These are phyloP conservation scores for Piper longum DNA, from an alignment of 164 flowering plant genomes.

Conservation along the genomic window DNA sequence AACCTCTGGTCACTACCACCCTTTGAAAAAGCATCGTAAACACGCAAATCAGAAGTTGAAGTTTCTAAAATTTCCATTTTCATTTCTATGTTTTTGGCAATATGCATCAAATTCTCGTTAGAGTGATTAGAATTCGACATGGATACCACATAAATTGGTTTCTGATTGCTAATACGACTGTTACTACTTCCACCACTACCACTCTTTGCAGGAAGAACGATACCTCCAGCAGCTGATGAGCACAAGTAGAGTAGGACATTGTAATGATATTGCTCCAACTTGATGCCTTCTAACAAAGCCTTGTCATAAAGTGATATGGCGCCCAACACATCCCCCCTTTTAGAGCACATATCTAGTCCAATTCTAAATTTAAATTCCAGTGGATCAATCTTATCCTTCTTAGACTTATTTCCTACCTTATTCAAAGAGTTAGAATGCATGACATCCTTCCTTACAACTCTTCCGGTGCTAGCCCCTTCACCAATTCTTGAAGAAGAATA, in stretches of 20 bases:
- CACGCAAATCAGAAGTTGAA: not conserved
- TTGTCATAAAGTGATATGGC: conserved; percentile 55
- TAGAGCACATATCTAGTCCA: conserved; percentile 63
- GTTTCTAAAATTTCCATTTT: no score
- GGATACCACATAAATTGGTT: not conserved
- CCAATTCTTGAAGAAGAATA: not conserved
- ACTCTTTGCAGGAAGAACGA: conserved; percentile 67
- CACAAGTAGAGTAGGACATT: conserved; percentile 69
- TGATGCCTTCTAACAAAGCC: conserved; percentile 44
- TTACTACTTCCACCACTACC: conserved; percentile 30
- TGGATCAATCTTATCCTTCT: conserved; percentile 20
- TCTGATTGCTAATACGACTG: conserved; percentile 11
- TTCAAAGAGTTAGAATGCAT: not conserved
- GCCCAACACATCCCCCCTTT: conserved; percentile 60
- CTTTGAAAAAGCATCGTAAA: not conserved
- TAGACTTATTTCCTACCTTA: conserved; percentile 9
- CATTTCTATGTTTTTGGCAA: not conserved
- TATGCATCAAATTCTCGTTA: not conserved
- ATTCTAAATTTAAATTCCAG: conserved; percentile 24
- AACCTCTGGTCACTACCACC: not conserved
- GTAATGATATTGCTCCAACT: conserved; percentile 59
- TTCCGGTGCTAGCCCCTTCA: not conserved
- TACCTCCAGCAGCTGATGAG: conserved; percentile 76
- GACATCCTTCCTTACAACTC: not conserved
- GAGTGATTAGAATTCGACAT: not conserved